phyloP scores from a whole-genome alignment of 1,284 basidiomycete genomes.

The Exobasidium rhododendri region DNA sequence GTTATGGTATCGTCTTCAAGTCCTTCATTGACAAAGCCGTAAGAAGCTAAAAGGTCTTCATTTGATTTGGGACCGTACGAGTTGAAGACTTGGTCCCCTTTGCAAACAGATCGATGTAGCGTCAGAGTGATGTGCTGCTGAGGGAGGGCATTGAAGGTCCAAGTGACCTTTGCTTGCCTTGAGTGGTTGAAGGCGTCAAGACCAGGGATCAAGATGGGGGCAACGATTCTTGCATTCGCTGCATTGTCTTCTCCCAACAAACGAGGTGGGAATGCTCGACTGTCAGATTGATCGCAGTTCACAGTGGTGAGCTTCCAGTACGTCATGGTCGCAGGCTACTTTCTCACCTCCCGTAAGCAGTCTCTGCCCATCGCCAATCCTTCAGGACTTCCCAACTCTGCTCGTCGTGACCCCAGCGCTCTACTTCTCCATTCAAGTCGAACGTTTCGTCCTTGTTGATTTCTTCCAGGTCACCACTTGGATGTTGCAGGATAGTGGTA shows the following conservation, averaged over 20 bases:
- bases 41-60: conserved; percentile 43
- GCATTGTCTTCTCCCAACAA: conserved; percentile 18
- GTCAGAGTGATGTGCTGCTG: conserved; percentile 7
- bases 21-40: conserved; percentile 32
- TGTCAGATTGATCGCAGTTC: conserved; percentile 14
- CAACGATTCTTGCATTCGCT: neutral
- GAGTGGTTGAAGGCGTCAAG: conserved; percentile 48
- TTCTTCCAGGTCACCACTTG: neutral
- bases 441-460: neutral
- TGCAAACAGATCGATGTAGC: neutral
- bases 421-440: neutral
- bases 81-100: conserved; percentile 39
- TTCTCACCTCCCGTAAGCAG: conserved; percentile 21
- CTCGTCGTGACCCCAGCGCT: conserved; percentile 11
- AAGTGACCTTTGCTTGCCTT: conserved; percentile 37
- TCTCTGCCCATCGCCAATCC: conserved; percentile 42
- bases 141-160: conserved; percentile 18
- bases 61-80: conserved; percentile 53
- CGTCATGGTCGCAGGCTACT: neutral
- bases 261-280: conserved; percentile 42
- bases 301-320: neutral
- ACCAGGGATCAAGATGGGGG: conserved; percentile 45
- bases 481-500: neutral
- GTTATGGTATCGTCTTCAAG: conserved; percentile 10
- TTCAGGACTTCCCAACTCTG: conserved; percentile 14